phyloP scores from a whole-genome alignment of 371 early-diverging fungal species.

The Catenaria anguillulae region DNA sequence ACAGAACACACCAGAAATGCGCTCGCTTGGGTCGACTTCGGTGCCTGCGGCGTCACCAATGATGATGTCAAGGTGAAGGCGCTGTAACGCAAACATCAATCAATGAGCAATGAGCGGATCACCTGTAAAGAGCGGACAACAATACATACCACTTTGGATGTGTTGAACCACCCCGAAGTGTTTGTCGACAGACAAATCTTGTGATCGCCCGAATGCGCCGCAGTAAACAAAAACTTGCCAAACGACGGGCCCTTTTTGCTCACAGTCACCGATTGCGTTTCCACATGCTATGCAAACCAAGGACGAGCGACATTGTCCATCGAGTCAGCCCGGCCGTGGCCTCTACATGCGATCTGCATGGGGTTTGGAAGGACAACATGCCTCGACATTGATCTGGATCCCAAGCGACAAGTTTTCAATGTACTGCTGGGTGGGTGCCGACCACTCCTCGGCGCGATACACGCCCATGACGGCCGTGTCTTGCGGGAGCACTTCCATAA shows the following conservation, averaged over 20 bases:
- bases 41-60: constrained; percentile 46
- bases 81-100: constrained; percentile 13
- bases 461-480: constrained; percentile 70
- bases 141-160: constrained; percentile 12
- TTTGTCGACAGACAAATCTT: constrained; percentile 60
- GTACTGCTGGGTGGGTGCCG: constrained; percentile 43
- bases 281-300: neutral
- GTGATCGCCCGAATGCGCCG: constrained; percentile 75
- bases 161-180: constrained; percentile 25
- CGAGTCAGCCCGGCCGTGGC: no score
- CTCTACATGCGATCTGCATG: no score
- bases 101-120: no score
- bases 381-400: constrained; percentile 66
- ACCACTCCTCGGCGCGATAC: constrained; percentile 67
- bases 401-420: constrained; percentile 45
- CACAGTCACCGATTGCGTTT: neutral
- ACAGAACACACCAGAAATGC: no score
- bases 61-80: constrained; percentile 52
- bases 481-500: constrained; percentile 82
- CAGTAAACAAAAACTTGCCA: constrained; percentile 60
- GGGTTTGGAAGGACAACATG: constrained; percentile 2
- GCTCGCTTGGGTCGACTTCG: constrained; percentile 5
- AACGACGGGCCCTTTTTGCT: constrained; percentile 34
- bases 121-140: constrained; percentile 26
- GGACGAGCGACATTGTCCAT: constrained; percentile 11